Evolutionary conservation across 352 stramenopile genomes (phyloP).

Genomic region (Globisporangium lucens): DNA sequence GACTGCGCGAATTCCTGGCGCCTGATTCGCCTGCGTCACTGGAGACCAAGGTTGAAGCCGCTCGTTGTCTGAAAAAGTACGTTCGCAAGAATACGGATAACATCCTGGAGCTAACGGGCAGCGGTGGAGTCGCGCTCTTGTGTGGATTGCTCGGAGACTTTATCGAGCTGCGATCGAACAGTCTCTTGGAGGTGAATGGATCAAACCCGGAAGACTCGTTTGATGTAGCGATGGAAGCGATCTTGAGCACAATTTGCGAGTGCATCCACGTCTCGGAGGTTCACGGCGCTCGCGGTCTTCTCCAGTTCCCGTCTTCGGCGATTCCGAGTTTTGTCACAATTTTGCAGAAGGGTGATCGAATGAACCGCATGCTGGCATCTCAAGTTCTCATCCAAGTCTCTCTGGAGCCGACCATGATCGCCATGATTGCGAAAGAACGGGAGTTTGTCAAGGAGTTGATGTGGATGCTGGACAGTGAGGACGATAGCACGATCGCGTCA

Average conservation of each 20-base stretch:
- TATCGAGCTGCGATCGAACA: constrained; percentile 39
- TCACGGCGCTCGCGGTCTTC: constrained; percentile 29
- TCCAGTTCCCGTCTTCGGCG: constrained; percentile 48
- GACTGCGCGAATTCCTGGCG: constrained; percentile 57
- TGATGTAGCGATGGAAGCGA: constrained; percentile 66
- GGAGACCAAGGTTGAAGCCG: constrained; percentile 64
- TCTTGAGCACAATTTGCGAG: constrained; percentile 73
- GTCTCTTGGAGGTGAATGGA: constrained; percentile 18
- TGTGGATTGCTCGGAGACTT: constrained; percentile 58
- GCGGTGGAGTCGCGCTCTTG: constrained; percentile 51
- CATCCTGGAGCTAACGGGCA: constrained; percentile 55
- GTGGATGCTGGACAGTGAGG: constrained; percentile 68
- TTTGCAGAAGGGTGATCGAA: constrained; percentile 51
- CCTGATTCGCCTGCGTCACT: constrained; percentile 44
- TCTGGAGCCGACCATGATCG: constrained; percentile 56
- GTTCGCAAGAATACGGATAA: constrained; percentile 73
- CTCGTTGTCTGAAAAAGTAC: constrained; percentile 68
- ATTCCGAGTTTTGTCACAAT: constrained; percentile 66
- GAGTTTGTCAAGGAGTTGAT: constrained; percentile 71
- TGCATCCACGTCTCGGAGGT: constrained; percentile 61
- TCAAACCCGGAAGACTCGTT: constrained; percentile 46
- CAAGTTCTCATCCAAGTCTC: constrained; percentile 67
- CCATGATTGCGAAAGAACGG: constrained; percentile 43
- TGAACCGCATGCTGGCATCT: constrained; percentile 69
- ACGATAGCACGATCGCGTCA: constrained; percentile 66